phyloP scores from a whole-genome alignment of 129 eudicot genomes.

The Logfia minima region DNA sequence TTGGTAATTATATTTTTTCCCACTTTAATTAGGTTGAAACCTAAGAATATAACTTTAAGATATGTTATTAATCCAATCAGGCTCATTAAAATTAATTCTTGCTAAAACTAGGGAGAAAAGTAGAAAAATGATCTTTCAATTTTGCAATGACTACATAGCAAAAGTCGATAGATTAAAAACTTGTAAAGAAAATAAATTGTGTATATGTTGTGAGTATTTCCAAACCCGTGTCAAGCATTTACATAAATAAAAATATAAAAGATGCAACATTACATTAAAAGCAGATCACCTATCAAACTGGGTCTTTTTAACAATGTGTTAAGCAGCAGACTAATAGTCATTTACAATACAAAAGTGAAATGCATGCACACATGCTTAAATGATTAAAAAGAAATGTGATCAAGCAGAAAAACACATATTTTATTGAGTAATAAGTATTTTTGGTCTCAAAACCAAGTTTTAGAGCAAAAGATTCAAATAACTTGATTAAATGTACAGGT shows the following conservation, averaged over 20 bases:
- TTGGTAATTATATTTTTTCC: no score
- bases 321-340: neutral
- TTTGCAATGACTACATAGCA: no score
- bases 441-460: constrained; percentile 8
- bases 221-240: neutral
- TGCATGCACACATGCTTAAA: neutral
- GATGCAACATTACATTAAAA: neutral
- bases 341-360: neutral
- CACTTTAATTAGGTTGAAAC: neutral
- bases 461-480: constrained; percentile 6
- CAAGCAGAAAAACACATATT: neutral
- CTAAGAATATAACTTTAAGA: no score
- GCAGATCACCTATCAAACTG: constrained; percentile 18
- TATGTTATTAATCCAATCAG: neutral
- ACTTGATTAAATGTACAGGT: neutral
- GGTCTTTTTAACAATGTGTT: neutral
- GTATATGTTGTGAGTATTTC: no score
- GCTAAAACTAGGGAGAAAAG: neutral
- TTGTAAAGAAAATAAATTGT: no score
- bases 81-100: neutral
- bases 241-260: neutral
- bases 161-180: no score
- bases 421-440: neutral
- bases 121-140: no score
- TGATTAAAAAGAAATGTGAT: neutral